Evolutionary conservation across 441 rosid species (phyloP), one percentile per base, ranked within the genome.

Genomic region (Erysimum cheiri): DNA sequence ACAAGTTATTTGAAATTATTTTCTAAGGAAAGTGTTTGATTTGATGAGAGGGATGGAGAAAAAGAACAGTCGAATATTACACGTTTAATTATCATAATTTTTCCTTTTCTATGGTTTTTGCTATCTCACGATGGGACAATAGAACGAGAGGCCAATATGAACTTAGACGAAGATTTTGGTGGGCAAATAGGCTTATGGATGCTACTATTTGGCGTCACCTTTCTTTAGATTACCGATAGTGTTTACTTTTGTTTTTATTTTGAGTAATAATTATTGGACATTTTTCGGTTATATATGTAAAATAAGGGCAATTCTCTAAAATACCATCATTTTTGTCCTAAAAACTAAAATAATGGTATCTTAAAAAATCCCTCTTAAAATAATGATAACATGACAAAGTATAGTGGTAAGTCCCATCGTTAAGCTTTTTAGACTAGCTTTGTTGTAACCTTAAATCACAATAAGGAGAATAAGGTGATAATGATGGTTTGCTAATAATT

Each of bases 151-250:
- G 77, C 61, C 53, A 48, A 13, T 64, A 48, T 56, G 36, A 48
- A 48, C 11, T 57, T 57, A 66, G 53, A 48, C 44, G 37, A 64
- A 57, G 19, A 28, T 66, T 48, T 73, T 52, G 50, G 62, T 73
- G 67, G 77, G 68, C 22, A 66, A 67, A 59, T 66, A 50, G 62
- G 61, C 39, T 41, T 32, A 52, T 73, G 77, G 77, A 65, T 49
- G 67, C 24, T 41, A 66, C 67, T 73, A 35, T 73, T 66, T 50
- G 67, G 62, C 32, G 39, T 66, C 67, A 59, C 71, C 48, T n/a
- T 41, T 66, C 61, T 59, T 49, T 50, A 32, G 26, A 66, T 66
- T 58, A 73, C 24, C 5, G 37, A 65, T 19, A 58, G 43, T 47
- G 50, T 37, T 37, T 47, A 64, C 47, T 39, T 39, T 48, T 48